A percentile compares a stretch with the other conserved stretches of the same genome.
Conservation (phyloP, 768 basidiomycete species). For the Podaxis carcinomalis region DNA sequence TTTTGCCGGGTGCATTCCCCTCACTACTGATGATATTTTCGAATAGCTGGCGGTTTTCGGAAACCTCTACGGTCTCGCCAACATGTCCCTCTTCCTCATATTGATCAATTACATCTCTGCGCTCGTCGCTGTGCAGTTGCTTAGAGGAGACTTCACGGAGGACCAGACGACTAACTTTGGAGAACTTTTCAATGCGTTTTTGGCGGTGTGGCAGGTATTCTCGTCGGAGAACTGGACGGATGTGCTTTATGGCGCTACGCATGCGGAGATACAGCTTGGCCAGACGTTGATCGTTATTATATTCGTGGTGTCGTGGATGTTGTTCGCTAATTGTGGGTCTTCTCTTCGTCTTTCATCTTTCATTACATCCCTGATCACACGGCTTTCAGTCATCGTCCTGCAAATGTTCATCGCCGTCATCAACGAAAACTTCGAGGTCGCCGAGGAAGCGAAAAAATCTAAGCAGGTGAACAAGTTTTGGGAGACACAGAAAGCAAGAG, state of each 20-base stretch:
- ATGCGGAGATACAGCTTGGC: slow-evolving; percentile 56
- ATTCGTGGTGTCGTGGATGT: slow-evolving; percentile 79
- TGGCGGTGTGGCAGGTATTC: slow-evolving; percentile 85
- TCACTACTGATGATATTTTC: not conserved
- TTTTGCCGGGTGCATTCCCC: not conserved
- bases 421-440: slow-evolving; percentile 91
- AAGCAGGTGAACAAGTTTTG: slow-evolving; percentile 74
- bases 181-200: slow-evolving; percentile 78
- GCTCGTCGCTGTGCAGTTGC: slow-evolving; percentile 75
- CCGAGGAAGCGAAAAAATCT: slow-evolving; percentile 84
- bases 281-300: slow-evolving; percentile 69
- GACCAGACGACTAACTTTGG: slow-evolving; percentile 66
- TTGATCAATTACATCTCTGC: slow-evolving; percentile 85
- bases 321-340: slow-evolving; percentile 85
- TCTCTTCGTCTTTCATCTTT: not conserved
- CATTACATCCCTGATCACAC: not conserved
- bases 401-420: slow-evolving; percentile 98
- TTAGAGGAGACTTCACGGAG: slow-evolving; percentile 73
- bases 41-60: slow-evolving; percentile 81
- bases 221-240: slow-evolving; percentile 95
- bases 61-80: slow-evolving; percentile 84
- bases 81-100: slow-evolving; percentile 90
- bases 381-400: slow-evolving; percentile 63
- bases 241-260: slow-evolving; percentile 58
- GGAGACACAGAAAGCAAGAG: slow-evolving; percentile 50